phyloP scores from a whole-genome alignment of 371 early-diverging fungal genomes.

The Circinella umbellata region DNA sequence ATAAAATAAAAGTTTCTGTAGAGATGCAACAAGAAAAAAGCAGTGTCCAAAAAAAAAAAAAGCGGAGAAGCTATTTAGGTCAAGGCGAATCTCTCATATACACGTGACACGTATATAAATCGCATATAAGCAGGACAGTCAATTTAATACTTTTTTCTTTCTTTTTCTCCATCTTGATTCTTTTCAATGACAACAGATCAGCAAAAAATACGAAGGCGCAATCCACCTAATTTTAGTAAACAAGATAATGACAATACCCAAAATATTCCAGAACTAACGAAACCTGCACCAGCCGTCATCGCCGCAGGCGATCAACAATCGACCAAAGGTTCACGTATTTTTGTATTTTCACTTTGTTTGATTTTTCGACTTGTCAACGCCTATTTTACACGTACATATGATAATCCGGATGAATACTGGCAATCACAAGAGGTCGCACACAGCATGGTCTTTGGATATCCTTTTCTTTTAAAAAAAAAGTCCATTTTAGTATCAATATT shows the following conservation, averaged over 20 bases:
- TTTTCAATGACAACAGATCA: slow-evolving; percentile 7
- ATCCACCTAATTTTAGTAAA: not conserved
- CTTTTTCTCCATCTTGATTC: not conserved
- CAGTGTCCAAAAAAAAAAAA: not conserved
- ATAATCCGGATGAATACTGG: slow-evolving; percentile 92
- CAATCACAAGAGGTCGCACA: slow-evolving; percentile 91
- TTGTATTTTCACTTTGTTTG: slow-evolving; percentile 53
- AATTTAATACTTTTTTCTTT: not conserved
- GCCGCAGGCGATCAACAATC: slow-evolving; percentile 13
- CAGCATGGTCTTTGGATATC: slow-evolving; percentile 73
- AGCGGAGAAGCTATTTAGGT: not conserved
- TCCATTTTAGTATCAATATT: too few relatives aligned
- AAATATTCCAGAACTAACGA: not conserved
- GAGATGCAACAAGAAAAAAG: not conserved
- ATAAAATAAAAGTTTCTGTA: too few relatives aligned
- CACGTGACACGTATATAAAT: too few relatives aligned
- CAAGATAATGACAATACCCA: not conserved
- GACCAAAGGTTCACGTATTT: slow-evolving; percentile 24
- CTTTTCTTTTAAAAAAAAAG: slow-evolving; percentile 29
- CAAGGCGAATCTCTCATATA: not conserved
- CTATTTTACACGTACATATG: slow-evolving; percentile 69
- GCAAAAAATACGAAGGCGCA: slow-evolving; percentile 2
- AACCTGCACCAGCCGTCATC: not conserved
- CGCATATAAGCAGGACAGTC: too few relatives aligned
- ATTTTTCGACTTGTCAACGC: slow-evolving; percentile 71